A percentile compares a stretch with the other conserved stretches of the same genome.
Conservation (phyloP, 2,329 filamentous ascomycete species). For the Bipolaris bicolor region DNA sequence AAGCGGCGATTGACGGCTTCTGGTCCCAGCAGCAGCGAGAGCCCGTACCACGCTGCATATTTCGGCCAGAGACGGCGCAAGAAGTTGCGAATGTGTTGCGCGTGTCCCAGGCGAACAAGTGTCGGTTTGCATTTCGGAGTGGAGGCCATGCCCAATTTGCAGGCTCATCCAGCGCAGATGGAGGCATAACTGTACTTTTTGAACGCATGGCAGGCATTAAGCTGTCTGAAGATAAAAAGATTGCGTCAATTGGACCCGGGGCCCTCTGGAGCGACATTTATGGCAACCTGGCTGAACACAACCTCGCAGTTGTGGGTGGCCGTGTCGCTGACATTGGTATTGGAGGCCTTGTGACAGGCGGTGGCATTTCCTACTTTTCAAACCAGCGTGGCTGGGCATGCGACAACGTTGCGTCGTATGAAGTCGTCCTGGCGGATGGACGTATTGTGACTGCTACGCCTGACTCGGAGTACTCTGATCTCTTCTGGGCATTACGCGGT, state of each 20-base stretch:
- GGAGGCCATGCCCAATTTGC: conserved; percentile 32
- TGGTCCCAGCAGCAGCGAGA: conserved; percentile 35
- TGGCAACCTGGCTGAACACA: conserved; percentile 26
- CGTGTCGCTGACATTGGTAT: conserved; percentile 37
- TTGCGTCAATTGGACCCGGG: conserved; percentile 37
- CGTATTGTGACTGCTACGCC: conserved; percentile 6
- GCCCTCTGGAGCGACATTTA: conserved; percentile 44
- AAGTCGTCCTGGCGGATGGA: conserved; percentile 39
- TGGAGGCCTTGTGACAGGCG: conserved; percentile 26
- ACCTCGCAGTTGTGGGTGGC: conserved; percentile 38
- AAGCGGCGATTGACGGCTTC: conserved; percentile 23
- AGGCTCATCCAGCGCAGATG: conserved; percentile 37
- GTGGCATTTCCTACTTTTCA: conserved; percentile 43
- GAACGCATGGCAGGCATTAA: conserved; percentile 32
- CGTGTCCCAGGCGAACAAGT: conserved; percentile 29
- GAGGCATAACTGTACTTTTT: conserved; percentile 37
- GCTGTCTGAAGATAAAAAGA: conserved; percentile 25
- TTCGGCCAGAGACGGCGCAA: conserved; percentile 26
- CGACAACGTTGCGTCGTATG: conserved; percentile 43
- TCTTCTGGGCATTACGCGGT: conserved; percentile 43
- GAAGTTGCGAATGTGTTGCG: conserved; percentile 30
- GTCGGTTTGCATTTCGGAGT: conserved; percentile 51
- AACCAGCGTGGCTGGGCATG: conserved; percentile 39
- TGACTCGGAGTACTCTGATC: conserved; percentile 1
- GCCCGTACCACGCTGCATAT: conserved; percentile 32